A percentile compares a stretch with the other conserved stretches of the same genome.
Conservation (phyloP, 352 stramenopile genomes). For the Stramenopiles sp. region DNA sequence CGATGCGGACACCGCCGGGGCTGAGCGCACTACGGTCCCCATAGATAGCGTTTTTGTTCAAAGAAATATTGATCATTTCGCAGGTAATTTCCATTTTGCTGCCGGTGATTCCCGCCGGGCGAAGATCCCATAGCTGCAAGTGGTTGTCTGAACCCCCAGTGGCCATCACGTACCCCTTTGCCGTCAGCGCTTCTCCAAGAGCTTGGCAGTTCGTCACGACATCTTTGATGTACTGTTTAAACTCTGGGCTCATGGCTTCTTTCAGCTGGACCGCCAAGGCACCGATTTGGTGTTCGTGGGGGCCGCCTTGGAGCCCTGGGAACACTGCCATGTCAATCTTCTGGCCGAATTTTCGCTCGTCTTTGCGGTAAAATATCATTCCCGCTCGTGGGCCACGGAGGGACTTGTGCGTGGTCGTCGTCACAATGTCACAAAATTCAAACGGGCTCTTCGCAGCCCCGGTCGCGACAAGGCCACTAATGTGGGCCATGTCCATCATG, state of each 20-base stretch:
- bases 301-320: constrained; percentile 86
- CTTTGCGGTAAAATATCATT: constrained; percentile 97
- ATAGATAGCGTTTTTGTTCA: constrained; percentile 98
- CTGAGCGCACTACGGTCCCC: constrained; percentile 84
- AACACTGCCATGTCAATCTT: constrained; percentile 97
- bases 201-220: constrained; percentile 84
- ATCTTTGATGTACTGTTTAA: constrained; percentile 92
- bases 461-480: constrained; percentile 89
- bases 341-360: constrained; percentile 70
- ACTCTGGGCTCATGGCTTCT: constrained; percentile 83
- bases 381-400: constrained; percentile 84
- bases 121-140: constrained; percentile 92
- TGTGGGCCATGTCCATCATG: constrained; percentile 99
- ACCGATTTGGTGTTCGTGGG: constrained; percentile 99
- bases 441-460: constrained; percentile 80
- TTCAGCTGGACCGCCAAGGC: constrained; percentile 92
- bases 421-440: constrained; percentile 95
- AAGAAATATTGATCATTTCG: constrained; percentile 86
- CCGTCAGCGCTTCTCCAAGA: constrained; percentile 67
- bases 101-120: constrained; percentile 76
- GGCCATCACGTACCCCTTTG: constrained; percentile 79
- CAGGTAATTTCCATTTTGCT: constrained; percentile 96
- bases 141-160: constrained; percentile 98
- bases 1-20: constrained; percentile 86
- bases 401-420: constrained; percentile 97